Percentiles rank a stretch among this genome's conserved stretches.
These are phyloP conservation scores for Sarocladiaceae sp. DNA, from an alignment of 2,329 filamentous ascomycete genomes.

Conservation along the genomic window DNA sequence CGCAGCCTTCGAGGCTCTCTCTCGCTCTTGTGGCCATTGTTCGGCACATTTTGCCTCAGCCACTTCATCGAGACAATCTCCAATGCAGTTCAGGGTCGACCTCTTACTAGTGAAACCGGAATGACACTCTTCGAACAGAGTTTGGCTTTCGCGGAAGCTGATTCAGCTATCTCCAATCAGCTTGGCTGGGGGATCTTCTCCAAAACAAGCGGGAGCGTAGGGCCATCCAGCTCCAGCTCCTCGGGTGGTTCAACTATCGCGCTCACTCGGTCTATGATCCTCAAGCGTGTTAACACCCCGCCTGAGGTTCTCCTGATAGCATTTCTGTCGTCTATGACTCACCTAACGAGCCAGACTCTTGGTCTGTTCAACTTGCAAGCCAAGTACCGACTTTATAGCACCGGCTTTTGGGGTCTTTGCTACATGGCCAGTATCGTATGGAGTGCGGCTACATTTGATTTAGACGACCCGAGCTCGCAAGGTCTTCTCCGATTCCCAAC, in stretches of 20 bases:
- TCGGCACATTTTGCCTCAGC: conserved; percentile 65
- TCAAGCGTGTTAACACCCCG: conserved; percentile 79
- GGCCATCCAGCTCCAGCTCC: conserved; percentile 14
- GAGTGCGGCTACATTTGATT: conserved; percentile 62
- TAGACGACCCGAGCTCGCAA: conserved; percentile 55
- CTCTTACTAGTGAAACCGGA: conserved; percentile 78
- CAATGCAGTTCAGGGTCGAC: conserved; percentile 80
- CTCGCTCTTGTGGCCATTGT: conserved; percentile 70
- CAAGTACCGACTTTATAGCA: conserved; percentile 77
- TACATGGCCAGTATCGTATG: conserved; percentile 85
- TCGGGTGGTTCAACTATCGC: conserved; percentile 29
- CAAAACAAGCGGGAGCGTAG: conserved; percentile 20
- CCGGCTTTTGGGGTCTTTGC: conserved; percentile 82
- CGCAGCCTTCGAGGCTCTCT: conserved; percentile 70
- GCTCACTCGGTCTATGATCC: conserved; percentile 61
- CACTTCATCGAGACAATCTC: conserved; percentile 87
- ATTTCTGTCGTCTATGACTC: conserved; percentile 84
- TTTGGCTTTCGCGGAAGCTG: conserved; percentile 91
- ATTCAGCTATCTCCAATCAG: conserved; percentile 78
- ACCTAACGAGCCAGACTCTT: conserved; percentile 77
- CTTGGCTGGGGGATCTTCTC: conserved; percentile 66
- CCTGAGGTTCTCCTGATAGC: conserved; percentile 85
- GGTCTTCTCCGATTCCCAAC: conserved; percentile 85
- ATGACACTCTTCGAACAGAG: conserved; percentile 98
- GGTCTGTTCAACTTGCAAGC: conserved; percentile 78